phyloP scores from a whole-genome alignment of 306 rosid genomes.

The Cyamopsis tetragonoloba region DNA sequence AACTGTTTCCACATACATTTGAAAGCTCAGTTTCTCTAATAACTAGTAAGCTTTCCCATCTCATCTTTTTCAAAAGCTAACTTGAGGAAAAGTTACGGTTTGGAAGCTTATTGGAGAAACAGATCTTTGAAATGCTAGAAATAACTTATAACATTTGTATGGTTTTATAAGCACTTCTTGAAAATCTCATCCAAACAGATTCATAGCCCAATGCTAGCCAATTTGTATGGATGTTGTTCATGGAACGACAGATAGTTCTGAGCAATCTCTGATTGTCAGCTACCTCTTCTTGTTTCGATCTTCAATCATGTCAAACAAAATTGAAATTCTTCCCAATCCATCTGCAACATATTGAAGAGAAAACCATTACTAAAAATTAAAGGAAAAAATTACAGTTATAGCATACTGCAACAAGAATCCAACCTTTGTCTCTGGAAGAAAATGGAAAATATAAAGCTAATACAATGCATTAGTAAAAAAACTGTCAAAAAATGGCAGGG shows the following conservation, averaged over 20 bases:
- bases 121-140: too few species aligned
- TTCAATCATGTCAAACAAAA: not conserved
- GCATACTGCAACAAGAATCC: not conserved
- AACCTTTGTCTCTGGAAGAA: not conserved
- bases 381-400: not conserved
- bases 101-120: too few species aligned
- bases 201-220: not conserved
- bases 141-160: too few species aligned
- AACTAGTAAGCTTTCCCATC: too few species aligned
- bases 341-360: constrained; percentile 2
- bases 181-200: too few species aligned
- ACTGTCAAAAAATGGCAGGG: constrained; percentile 63
- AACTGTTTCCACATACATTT: too few species aligned
- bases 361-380: not conserved
- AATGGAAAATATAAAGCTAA: not conserved
- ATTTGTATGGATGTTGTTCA: not conserved
- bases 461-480: not conserved
- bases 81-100: too few species aligned
- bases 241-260: not conserved
- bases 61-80: too few species aligned
- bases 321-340: constrained; percentile 10
- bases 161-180: too few species aligned
- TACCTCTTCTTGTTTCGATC: not conserved
- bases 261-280: not conserved
- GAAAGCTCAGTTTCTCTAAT: too few species aligned